Evolutionary conservation across 2,329 filamentous ascomycete species (phyloP), one percentile per base, ranked within the genome.

Genomic region (Colletotrichum godetiae): DNA sequence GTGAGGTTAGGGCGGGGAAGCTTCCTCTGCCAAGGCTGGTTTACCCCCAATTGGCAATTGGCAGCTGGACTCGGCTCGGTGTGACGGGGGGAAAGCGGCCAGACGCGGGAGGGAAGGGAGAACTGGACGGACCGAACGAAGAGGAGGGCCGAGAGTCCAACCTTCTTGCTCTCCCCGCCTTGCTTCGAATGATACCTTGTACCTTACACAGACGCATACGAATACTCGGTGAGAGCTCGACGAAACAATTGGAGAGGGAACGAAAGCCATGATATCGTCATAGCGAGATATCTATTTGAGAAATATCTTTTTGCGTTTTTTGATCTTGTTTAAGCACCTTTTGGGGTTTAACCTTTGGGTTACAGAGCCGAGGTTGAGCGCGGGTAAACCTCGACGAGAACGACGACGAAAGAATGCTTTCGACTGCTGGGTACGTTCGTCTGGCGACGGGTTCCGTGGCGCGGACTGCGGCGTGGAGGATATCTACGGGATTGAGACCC

Each of bases 1-100:
- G 58, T 27, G 24, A 27, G 37, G 13, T 11, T 10, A 15, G 33
- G 37, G 59, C 12, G 31, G 49, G 66, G 66, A 46, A 60, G 60
- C 42, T 60, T 49, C 69, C n/a, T 61, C 33, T 73, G 66, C 70
- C 70, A 73, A 70, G 70, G 35, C 56, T 27, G 4, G 11, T 60
- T 29, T 55, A 69, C 42, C 60, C 70, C 70, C 59, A 35, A 62
- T 19, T 12, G 27, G 27, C 27, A 27, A 27, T 27, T 27, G 27
- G 27, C 27, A 27, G 27, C 27, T 27, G 27, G 27, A 27, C 12
- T 46, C n/a, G 63, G 42, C 42, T n/a, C 15, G 31, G 63, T 22
- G 33, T 13, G 24, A 42, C 11, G 33, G 62, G 49, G 31, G 52
- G 22, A 22, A 22, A 33, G 12, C 67, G 60, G 55, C 59, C 59